Evolutionary conservation across 192 early-diverging fungal species (phyloP), one percentile per base, ranked within the genome.

Genomic region (Radiomyces spectabilis): DNA sequence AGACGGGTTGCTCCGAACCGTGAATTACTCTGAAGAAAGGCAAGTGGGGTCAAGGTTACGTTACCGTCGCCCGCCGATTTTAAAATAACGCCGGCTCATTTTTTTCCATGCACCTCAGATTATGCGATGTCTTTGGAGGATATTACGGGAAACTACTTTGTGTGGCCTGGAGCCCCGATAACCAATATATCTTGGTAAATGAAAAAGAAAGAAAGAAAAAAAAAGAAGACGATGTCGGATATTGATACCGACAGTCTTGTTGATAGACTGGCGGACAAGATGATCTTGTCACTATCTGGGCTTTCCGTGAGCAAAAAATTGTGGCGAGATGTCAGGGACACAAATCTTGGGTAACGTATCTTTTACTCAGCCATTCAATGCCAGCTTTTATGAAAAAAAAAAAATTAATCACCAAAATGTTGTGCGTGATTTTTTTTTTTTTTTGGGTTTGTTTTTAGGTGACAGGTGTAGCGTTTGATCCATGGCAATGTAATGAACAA

Each of bases 321-420:
- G 76, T 96, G 4, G 92, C 91, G 3, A 73, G 95, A 5, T 92
- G 92, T 61, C 87, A 91, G 55, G 94, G 93, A 18, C 93, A 96
- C 60, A 77, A 83, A 48, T 95, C 93, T 0, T 96, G 94, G 88
- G 86, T 91, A 29, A 44, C n/a, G n/a, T n/a, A n/a, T n/a, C n/a
- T n/a, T n/a, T n/a, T n/a, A n/a, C n/a, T n/a, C n/a, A n/a, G n/a
- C n/a, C n/a, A n/a, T n/a, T n/a, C n/a, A n/a, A n/a, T n/a, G n/a
- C n/a, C n/a, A n/a, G n/a, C n/a, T n/a, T n/a, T n/a, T n/a, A 32
- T 30, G 21, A 38, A 18, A 30, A 38, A 44, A 40, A 41, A 18
- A 32, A 26, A 33, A 47, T 33, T 32, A 44, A 19, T 13, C 30
- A 4, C 7, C 46, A 5, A 4, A 25, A 13, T 31, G 13, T 49